A percentile compares a stretch with the other conserved stretches of the same genome.
Conservation (phyloP, 108 stramenopile species). For the Nitzschia palea region DNA sequence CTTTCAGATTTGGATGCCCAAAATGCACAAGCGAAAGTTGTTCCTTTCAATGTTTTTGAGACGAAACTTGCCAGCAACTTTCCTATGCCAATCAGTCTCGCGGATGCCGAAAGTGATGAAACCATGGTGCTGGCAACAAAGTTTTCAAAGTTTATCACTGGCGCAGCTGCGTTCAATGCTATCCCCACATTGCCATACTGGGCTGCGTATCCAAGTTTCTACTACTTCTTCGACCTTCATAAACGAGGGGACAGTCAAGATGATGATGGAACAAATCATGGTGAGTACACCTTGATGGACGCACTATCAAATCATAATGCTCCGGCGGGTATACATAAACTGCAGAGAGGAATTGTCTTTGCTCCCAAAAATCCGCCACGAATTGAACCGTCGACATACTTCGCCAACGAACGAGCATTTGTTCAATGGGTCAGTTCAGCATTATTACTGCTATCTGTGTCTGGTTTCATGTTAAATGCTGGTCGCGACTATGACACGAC, state of each 20-base stretch:
- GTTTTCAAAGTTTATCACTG: slow-evolving; percentile 42
- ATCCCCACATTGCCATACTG: slow-evolving; percentile 34
- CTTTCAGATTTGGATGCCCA: slow-evolving; percentile 8
- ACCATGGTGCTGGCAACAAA: slow-evolving; percentile 30
- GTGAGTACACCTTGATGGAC: too few relatives aligned
- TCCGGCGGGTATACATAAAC: too few relatives aligned
- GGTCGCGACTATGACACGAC: not conserved
- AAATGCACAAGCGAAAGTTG: not conserved
- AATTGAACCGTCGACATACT: slow-evolving; percentile 39
- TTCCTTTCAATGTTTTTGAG: slow-evolving; percentile 37
- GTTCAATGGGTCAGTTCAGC: slow-evolving; percentile 47
- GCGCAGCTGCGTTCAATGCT: slow-evolving; percentile 15
- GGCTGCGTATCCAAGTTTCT: slow-evolving; percentile 25
- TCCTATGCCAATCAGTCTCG: slow-evolving; percentile 8
- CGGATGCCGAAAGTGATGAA: not conserved
- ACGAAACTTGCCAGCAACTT: slow-evolving; percentile 32
- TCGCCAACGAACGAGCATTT: slow-evolving; percentile 49
- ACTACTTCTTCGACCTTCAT: too few relatives aligned
- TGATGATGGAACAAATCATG: not conserved
- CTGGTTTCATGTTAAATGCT: not conserved
- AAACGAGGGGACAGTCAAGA: too few relatives aligned
- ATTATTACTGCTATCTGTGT: slow-evolving; percentile 24
- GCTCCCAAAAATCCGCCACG: slow-evolving; percentile 10
- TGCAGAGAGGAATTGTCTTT: too few relatives aligned
- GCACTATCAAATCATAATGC: too few relatives aligned